Evolutionary conservation across 305 asterid genomes (phyloP).

Genomic region (Solanum aculeatissimum): DNA sequence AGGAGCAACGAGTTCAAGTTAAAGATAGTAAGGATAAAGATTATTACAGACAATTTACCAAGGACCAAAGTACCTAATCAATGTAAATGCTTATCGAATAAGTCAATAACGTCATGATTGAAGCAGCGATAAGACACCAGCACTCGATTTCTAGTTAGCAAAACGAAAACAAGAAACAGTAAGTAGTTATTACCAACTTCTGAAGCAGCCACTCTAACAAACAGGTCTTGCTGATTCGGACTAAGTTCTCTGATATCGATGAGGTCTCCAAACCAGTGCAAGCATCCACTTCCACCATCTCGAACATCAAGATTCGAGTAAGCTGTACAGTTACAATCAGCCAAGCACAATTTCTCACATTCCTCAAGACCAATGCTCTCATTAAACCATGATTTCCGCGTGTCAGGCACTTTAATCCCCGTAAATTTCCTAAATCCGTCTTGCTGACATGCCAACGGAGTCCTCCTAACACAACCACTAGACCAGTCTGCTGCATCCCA

Average conservation of each 20-base stretch:
- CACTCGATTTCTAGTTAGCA: background rate
- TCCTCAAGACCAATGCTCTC: slow-evolving; percentile 3
- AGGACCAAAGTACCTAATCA: background rate
- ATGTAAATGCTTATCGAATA: background rate
- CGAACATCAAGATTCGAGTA: slow-evolving; percentile 2
- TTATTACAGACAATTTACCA: background rate
- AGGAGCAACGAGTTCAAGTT: background rate
- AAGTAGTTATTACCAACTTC: slow-evolving; percentile 3
- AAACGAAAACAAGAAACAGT: background rate
- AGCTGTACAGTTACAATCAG: slow-evolving; percentile 13
- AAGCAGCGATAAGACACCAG: background rate
- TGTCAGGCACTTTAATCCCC: slow-evolving; percentile 12
- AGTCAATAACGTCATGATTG: background rate
- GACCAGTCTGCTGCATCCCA: slow-evolving; percentile 5
- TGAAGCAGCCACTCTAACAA: slow-evolving; percentile 9
- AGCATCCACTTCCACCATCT: slow-evolving; percentile 8
- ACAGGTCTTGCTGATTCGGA: slow-evolving; percentile 1
- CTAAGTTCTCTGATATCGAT: slow-evolving; percentile 7
- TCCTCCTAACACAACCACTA: slow-evolving; percentile 6
- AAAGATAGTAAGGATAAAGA: background rate
- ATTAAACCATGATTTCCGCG: background rate
- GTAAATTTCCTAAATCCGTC: slow-evolving; percentile 2
- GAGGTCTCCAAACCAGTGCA: slow-evolving; percentile 10
- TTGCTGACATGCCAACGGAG: background rate
- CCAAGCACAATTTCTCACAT: slow-evolving; percentile 7